phyloP scores from a whole-genome alignment of 495 filamentous ascomycete genomes.

The Clavariopsis aquatica region DNA sequence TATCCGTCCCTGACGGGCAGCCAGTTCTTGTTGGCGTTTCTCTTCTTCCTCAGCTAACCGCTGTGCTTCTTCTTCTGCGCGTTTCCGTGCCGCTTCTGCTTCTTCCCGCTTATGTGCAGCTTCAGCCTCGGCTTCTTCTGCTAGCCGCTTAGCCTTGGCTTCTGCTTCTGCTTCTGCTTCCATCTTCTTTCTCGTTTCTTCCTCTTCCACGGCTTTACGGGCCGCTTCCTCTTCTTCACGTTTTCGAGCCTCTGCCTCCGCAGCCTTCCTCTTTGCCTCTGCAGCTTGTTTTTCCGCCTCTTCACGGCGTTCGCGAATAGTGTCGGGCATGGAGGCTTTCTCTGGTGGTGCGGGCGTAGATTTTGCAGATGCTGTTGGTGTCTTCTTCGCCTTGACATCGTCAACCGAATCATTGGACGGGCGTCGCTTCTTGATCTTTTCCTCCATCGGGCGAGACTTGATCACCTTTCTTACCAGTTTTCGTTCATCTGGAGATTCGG shows the following conservation, averaged over 20 bases:
- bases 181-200: slow-evolving; percentile 27
- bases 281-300: slow-evolving; percentile 32
- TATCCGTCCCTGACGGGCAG: slow-evolving; percentile 33
- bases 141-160: slow-evolving; percentile 25
- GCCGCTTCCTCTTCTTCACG: slow-evolving; percentile 30
- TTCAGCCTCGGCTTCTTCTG: slow-evolving; percentile 27
- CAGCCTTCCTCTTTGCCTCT: slow-evolving; percentile 17
- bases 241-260: slow-evolving; percentile 26
- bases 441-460: slow-evolving; percentile 20
- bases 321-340: slow-evolving; percentile 28
- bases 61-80: slow-evolving; percentile 29
- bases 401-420: slow-evolving; percentile 21
- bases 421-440: slow-evolving; percentile 20
- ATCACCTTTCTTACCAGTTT: slow-evolving; percentile 18
- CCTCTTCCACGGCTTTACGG: slow-evolving; percentile 35
- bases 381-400: slow-evolving; percentile 30
- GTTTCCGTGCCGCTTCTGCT: slow-evolving; percentile 34
- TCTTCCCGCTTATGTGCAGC: slow-evolving; percentile 36
- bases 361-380: slow-evolving; percentile 27
- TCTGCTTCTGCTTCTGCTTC: slow-evolving; percentile 32
- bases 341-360: slow-evolving; percentile 32
- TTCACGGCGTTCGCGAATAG: slow-evolving; percentile 26
- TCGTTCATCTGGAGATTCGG: slow-evolving; percentile 32
- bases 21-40: slow-evolving; percentile 26
- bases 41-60: slow-evolving; percentile 34